Evolutionary conservation across 352 stramenopile genomes (phyloP), one percentile per base, ranked within the genome.

Genomic region (Phytopythium chamaehyphon): DNA sequence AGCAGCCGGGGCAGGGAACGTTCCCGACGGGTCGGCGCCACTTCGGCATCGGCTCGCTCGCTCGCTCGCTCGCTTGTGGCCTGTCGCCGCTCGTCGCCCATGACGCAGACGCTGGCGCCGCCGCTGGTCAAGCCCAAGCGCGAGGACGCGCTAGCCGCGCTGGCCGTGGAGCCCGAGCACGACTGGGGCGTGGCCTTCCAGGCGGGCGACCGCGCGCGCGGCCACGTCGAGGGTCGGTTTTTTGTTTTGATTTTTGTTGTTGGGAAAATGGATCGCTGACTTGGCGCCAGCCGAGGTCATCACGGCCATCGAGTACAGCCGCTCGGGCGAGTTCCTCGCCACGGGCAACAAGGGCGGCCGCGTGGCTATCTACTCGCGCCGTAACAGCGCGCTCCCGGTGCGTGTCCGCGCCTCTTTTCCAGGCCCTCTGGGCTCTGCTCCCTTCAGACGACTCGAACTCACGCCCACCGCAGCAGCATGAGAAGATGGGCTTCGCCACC

Each of bases 291-390:
- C 89, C 36, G 95, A 98, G 43, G 90, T 98, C 44, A 91, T 98
- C 57, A 97, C 94, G 22, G 88, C 93, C 6, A 93, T 98, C 40
- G 88, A 98, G 57, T 98, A 98, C 62, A 90, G 98, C 56, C 70
- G 70, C 18, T 86, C 74, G 15, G 95, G 95, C 44, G 77, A 96
- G 24, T 97, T 94, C 63, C 55, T 98, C 16, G 95, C 94, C 19
- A 97, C 90, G 2, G 95, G 95, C 5, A 97, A 98, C 64, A 96
- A 97, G 64, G 93, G 94, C 24, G 95, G 95, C 2, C 77, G 88
- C 38, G 71, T 98, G 14, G 87, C 90, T 16, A 88, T 98, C 36
- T 98, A 98, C 57, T 75, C 59, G 37, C 76, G 83, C 49, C 72
- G 78, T 14, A 67, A 60, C 38, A 75, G 62, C 35, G 43, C 49